Evolutionary conservation across 805 yeast species (phyloP).

Genomic region (Cyberlindnera amylophila): DNA sequence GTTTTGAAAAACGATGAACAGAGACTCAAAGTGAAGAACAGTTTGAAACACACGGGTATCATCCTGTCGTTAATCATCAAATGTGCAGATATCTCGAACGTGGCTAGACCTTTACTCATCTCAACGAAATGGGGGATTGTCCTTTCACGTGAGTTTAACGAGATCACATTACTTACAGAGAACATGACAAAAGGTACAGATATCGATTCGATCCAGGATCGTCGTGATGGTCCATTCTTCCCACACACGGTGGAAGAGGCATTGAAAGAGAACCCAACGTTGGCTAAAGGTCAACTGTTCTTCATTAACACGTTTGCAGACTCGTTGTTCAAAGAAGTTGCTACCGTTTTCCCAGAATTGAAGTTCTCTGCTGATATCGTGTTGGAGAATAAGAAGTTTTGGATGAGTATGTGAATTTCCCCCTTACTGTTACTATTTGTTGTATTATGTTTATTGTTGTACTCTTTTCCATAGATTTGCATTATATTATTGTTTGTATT

Average conservation of each 20-base stretch:
- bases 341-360: constrained; percentile 57
- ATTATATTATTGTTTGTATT: too few species aligned
- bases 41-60: constrained; percentile 33
- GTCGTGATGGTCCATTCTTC: constrained; percentile 24
- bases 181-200: constrained; percentile 25
- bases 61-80: constrained; percentile 72
- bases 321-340: constrained; percentile 65
- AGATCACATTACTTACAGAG: constrained; percentile 53
- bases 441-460: too few species aligned
- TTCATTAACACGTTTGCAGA: constrained; percentile 81
- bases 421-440: too few species aligned
- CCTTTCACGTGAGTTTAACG: constrained; percentile 73
- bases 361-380: constrained; percentile 34
- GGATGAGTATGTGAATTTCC: constrained; percentile 2
- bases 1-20: constrained; percentile 17
- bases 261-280: constrained; percentile 40
- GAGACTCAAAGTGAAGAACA: constrained; percentile 14
- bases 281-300: constrained; percentile 74
- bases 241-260: constrained; percentile 42
- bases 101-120: constrained; percentile 71
- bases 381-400: constrained; percentile 10
- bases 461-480: too few species aligned
- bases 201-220: constrained; percentile 22
- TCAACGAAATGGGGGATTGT: constrained; percentile 85
- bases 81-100: constrained; percentile 95